Evolutionary conservation across 345 rosid species (phyloP), one percentile per base, ranked within the genome.

Genomic region (Lagerstroemia speciosa): DNA sequence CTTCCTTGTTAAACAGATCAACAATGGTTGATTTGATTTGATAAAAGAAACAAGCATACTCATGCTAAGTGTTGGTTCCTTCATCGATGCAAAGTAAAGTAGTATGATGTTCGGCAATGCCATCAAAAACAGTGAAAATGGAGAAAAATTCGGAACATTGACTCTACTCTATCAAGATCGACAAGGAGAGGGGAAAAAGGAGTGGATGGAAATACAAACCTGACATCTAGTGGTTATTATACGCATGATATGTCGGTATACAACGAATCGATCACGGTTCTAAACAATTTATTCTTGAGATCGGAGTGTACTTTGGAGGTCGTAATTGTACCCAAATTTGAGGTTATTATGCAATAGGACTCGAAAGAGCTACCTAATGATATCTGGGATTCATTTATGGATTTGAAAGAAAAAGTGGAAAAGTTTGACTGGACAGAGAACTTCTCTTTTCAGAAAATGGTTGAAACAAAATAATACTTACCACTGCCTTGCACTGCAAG

Each of bases 401-500:
- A 53, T 24, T 53, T n/a, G 60, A 24, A 12, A 19, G 8, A 30
- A 58, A 8, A 58, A 8, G 1, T n/a, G 31, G 31, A 8, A 26
- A 62, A 26, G 43, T 2, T 14, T 36, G 41, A 40, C 52, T 52
- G 27, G 32, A 24, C 34, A 46, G 34, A 50, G 27, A n/a, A n/a
- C n/a, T n/a, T n/a, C 9, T 10, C 1, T 22, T 40, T 7, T 10
- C 12, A 36, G 22, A 65, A 64, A 24, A 61, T 58, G 36, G 30
- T 37, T n/a, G n/a, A 46, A 15, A 52, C 3, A 16, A 62, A n/a
- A 15, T 20, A 62, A 73, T 38, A 79, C 96, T 84, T 80, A 95
- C 99, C 97, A 95, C 99, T 74, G 99, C 98, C 82, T 81, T 95
- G 93, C 99, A 95, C 76, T 77, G 93, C 60, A 93, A 83, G 81